A percentile compares a stretch with the other conserved stretches of the same genome.
Conservation (phyloP, 2,329 filamentous ascomycete genomes). For the Ophiocordyceps polyrhachis-furcata region DNA sequence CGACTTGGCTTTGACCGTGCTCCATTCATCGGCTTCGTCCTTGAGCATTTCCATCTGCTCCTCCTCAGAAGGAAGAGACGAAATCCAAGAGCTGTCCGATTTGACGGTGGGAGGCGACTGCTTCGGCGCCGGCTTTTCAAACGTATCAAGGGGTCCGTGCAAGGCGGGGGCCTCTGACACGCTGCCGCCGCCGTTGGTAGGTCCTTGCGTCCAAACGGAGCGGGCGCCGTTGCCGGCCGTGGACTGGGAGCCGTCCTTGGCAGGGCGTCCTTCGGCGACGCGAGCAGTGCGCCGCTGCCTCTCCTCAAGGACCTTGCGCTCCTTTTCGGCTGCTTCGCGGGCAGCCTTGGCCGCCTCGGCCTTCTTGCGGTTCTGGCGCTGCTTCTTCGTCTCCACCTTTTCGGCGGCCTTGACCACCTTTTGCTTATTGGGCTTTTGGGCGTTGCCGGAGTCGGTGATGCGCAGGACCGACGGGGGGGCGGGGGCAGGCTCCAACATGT, state of each 20-base stretch:
- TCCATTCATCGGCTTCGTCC: constrained; percentile 36
- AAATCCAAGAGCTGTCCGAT: constrained; percentile 24
- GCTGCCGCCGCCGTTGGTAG: constrained; percentile 15
- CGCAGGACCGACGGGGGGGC: constrained; percentile 58
- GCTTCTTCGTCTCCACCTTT: constrained; percentile 75
- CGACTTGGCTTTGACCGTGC: constrained; percentile 33
- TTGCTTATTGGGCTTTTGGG: constrained; percentile 38
- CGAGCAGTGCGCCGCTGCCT: constrained; percentile 69
- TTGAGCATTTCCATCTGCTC: constrained; percentile 41
- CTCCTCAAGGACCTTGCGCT: constrained; percentile 59
- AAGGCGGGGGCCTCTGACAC: constrained; percentile 15
- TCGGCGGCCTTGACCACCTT: constrained; percentile 38
- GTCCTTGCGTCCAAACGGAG: constrained; percentile 23
- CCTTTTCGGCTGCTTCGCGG: constrained; percentile 59
- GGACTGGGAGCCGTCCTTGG: constrained; percentile 58
- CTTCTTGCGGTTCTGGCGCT: constrained; percentile 83
- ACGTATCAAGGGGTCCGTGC: constrained; percentile 38
- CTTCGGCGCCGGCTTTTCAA: constrained; percentile 21
- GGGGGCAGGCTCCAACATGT: constrained; percentile 69
- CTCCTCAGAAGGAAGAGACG: constrained; percentile 39
- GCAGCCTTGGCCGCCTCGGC: constrained; percentile 58
- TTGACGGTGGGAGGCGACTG: constrained; percentile 10
- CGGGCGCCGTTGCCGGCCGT: constrained; percentile 24
- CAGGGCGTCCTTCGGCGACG: constrained; percentile 62
- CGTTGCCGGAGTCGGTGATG: constrained; percentile 48